Evolutionary conservation across 345 rosid genomes (phyloP).

Genomic region (Arabidopsis suecica): DNA sequence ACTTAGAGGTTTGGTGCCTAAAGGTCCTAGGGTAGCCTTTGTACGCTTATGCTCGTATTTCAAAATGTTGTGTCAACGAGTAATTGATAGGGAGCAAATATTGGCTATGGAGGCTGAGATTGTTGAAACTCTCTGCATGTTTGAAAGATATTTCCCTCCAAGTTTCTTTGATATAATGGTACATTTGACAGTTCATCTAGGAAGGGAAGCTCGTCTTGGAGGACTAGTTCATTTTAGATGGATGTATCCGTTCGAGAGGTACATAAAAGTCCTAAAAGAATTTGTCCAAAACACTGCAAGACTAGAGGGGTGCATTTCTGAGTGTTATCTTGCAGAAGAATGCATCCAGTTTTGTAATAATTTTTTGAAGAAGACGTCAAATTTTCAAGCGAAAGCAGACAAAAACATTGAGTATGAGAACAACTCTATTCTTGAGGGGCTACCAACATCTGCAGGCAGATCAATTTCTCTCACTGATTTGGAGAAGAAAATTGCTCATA

Average conservation of each 20-base stretch:
- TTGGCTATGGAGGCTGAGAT: slow-evolving; percentile 10
- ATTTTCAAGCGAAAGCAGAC: not conserved
- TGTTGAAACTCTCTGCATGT: not conserved
- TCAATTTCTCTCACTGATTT: no score
- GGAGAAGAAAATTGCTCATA: not conserved
- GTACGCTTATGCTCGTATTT: not conserved
- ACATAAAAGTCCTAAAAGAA: not conserved
- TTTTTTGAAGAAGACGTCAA: not conserved
- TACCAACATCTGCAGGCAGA: not conserved
- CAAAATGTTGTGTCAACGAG: not conserved
- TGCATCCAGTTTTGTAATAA: not conserved
- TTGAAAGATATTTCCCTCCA: slow-evolving; percentile 12
- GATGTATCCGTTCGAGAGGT: slow-evolving; percentile 4
- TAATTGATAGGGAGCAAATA: slow-evolving; percentile 6
- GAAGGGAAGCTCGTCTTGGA: slow-evolving; percentile 4
- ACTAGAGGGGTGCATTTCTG: not conserved
- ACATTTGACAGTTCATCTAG: not conserved
- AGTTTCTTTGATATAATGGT: slow-evolving; percentile 13
- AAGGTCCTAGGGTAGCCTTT: not conserved
- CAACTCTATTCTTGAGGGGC: not conserved
- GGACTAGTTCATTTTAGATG: slow-evolving; percentile 23
- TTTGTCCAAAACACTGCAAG: not conserved
- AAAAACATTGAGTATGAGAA: not conserved
- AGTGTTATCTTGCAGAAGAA: not conserved
- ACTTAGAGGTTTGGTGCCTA: not conserved